Evolutionary conservation across 2,329 filamentous ascomycete species (phyloP).

Genomic region (Nemania sp.): DNA sequence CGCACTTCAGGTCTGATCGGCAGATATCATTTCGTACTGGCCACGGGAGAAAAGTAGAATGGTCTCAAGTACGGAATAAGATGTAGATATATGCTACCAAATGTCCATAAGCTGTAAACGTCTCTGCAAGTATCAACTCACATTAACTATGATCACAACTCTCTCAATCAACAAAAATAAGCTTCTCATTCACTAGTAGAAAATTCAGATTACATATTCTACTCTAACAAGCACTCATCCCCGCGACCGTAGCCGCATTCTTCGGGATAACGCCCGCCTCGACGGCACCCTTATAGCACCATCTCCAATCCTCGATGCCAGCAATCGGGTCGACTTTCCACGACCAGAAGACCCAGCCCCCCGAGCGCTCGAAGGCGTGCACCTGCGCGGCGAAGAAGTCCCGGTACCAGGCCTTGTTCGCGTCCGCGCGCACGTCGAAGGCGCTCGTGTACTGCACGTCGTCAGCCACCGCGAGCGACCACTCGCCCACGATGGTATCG

Average conservation of each 20-base stretch:
- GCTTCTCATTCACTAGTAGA: not conserved
- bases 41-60: no score
- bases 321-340: slow-evolving; percentile 53
- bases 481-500: slow-evolving; percentile 61
- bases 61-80: no score
- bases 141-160: no score
- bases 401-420: slow-evolving; percentile 54
- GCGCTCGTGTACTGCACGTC: slow-evolving; percentile 48
- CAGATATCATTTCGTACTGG: no score
- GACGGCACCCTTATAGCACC: slow-evolving; percentile 49
- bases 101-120: no score
- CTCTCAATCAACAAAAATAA: no score
- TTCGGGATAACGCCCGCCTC: slow-evolving; percentile 33
- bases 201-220: no score
- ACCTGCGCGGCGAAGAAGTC: slow-evolving; percentile 62
- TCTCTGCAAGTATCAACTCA: no score
- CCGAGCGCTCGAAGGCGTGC: slow-evolving; percentile 54
- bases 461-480: slow-evolving; percentile 56
- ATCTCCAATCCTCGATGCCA: slow-evolving; percentile 51
- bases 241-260: slow-evolving; percentile 30
- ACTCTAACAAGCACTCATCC: slow-evolving; percentile 28
- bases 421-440: slow-evolving; percentile 40
- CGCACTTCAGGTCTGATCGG: no score
- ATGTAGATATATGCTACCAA: no score
- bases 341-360: slow-evolving; percentile 63